phyloP scores from a whole-genome alignment of 73 alveolate species.

The Uronychia setigera region DNA sequence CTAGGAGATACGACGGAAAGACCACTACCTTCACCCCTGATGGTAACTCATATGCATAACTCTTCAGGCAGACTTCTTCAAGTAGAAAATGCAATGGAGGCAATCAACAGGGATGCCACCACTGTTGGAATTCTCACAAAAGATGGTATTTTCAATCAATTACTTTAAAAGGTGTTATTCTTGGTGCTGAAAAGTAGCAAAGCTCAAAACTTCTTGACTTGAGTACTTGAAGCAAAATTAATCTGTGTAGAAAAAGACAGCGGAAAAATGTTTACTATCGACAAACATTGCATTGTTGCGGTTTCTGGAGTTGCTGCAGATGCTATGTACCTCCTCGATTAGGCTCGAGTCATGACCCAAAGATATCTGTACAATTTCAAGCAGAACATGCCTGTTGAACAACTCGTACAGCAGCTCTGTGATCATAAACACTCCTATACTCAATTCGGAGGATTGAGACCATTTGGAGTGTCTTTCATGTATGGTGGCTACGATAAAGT shows the following conservation, averaged over 20 bases:
- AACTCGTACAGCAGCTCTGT: constrained; percentile 85
- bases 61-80: constrained; percentile 73
- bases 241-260: constrained; percentile 53
- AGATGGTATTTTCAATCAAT: constrained; percentile 33
- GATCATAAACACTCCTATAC: constrained; percentile 90
- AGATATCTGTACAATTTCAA: constrained; percentile 73
- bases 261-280: constrained; percentile 81
- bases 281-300: constrained; percentile 75
- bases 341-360: constrained; percentile 81
- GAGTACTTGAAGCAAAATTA: not conserved
- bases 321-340: constrained; percentile 86
- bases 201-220: constrained; percentile 64
- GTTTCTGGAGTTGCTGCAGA: constrained; percentile 93
- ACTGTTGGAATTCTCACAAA: constrained; percentile 78
- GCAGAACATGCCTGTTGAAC: constrained; percentile 86
- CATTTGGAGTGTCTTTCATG: constrained; percentile 94
- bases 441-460: constrained; percentile 92
- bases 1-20: constrained; percentile 80
- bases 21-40: constrained; percentile 90
- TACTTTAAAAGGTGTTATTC: constrained; percentile 64
- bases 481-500: constrained; percentile 86
- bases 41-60: constrained; percentile 37
- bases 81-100: constrained; percentile 92
- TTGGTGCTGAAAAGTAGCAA: constrained; percentile 81
- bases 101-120: constrained; percentile 78